Evolutionary conservation across 78 protist genomes (phyloP), one percentile per base, ranked within the genome.

Genomic region (Cavenderia fasciculata): DNA sequence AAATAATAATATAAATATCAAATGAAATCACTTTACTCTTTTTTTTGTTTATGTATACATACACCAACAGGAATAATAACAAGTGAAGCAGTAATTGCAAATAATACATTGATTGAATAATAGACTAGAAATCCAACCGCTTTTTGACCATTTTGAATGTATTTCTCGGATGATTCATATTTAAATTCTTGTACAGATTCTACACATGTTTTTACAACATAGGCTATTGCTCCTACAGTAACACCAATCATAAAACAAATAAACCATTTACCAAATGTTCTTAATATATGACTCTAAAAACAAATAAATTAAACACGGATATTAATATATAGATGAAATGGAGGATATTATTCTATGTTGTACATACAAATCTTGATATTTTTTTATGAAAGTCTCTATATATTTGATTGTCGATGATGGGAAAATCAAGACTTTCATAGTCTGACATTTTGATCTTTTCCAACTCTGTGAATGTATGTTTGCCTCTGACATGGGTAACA

Each of bases 241-340:
- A 92, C 84, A 63, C 91, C 95, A 34, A 82, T 47, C 43, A 59
- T 19, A 33, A 92, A 78, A 34, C 87, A 66, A 41, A 91, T 79
- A 31, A 57, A 25, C 94, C 94, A 91, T 73, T 73, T 84, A 36
- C 87, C 82, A 85, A 69, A 59, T 82, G 79, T 65, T 52, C 77
- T 79, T 56, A 76, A 76, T 23, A 65, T 63, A 61, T 72, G 88
- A 54, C 56, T 74, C 59, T 52, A 41, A 16, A 49, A 12, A 25
- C 10, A 27, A 46, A 47, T 1, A 2, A 65, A 65, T n/a, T 29
- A 1, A 57, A 56, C n/a, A n/a, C n/a, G n/a, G n/a, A 51, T 54
- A 16, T n/a, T 34, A 14, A 43, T 57, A 57, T 57, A 25, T 10
- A 41, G 18, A 14, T n/a, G n/a, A n/a, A n/a, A n/a, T n/a, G n/a